A percentile compares a stretch with the other conserved stretches of the same genome.
Conservation (phyloP, 1,284 basidiomycete genomes). For the Phlebopus sp. region DNA sequence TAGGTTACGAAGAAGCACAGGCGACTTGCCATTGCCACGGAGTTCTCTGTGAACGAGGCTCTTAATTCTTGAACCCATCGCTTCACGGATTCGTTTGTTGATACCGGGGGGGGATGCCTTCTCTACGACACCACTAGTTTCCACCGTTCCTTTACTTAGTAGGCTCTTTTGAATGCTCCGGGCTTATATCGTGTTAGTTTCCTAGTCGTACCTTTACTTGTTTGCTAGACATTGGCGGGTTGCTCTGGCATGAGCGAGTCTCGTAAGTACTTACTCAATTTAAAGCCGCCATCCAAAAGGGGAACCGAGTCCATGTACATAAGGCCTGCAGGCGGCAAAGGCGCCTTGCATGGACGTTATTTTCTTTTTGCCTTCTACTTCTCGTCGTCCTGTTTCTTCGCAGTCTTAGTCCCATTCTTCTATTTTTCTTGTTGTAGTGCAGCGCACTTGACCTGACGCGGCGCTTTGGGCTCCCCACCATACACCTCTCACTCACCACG, state of each 20-base stretch:
- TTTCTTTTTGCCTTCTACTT: conserved; percentile 8
- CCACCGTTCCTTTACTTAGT: background rate
- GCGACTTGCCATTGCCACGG: conserved; percentile 15
- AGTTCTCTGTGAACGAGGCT: background rate
- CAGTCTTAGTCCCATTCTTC: background rate
- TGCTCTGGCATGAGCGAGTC: too few relatives aligned
- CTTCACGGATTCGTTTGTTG: background rate
- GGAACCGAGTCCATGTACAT: too few relatives aligned
- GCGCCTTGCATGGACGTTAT: background rate
- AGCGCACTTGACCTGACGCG: background rate
- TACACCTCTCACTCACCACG: background rate
- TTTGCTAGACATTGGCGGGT: too few relatives aligned
- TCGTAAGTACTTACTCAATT: too few relatives aligned
- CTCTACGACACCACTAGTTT: background rate
- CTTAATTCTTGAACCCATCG: background rate
- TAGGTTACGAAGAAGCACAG: conserved; percentile 24
- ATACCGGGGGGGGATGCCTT: background rate
- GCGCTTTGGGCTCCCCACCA: background rate
- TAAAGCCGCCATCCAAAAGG: too few relatives aligned
- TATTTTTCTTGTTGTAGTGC: background rate
- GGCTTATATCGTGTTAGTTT: too few relatives aligned
- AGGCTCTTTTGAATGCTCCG: too few relatives aligned
- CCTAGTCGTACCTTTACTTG: too few relatives aligned
- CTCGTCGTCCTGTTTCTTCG: background rate
- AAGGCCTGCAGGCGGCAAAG: too few relatives aligned